phyloP scores from a whole-genome alignment of 257 asterid species.

The Ophiorrhiza pumila region DNA sequence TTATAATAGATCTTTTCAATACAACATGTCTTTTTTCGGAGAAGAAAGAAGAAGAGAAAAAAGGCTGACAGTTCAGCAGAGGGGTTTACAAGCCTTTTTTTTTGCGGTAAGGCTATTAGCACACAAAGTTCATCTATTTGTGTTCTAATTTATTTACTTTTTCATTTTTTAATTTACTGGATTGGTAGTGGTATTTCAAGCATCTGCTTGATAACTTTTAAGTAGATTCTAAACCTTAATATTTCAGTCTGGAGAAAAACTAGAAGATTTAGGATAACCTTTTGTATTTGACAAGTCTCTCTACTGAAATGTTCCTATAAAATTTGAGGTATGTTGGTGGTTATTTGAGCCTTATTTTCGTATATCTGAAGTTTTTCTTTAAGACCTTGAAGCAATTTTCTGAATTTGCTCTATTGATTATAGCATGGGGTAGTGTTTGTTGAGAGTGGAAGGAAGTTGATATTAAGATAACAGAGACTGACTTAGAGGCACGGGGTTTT shows the following conservation, averaged over 20 bases:
- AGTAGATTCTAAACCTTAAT: not conserved
- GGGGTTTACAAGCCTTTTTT: conserved; percentile 18
- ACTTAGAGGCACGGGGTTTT: not conserved
- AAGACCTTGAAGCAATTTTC: not conserved
- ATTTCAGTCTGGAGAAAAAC: not conserved
- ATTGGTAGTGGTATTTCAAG: not conserved
- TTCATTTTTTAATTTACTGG: not conserved
- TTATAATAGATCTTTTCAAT: conserved; percentile 26
- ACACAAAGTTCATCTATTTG: conserved; percentile 11
- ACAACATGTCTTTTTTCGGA: conserved; percentile 23
- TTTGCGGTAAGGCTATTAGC: conserved; percentile 21
- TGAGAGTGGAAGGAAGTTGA: not conserved
- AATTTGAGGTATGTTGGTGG: not conserved
- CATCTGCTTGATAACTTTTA: not conserved
- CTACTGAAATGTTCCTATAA: too few relatives aligned
- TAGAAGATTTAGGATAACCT: not conserved
- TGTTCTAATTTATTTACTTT: not conserved
- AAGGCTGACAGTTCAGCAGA: conserved; percentile 25
- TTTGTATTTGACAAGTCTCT: not conserved
- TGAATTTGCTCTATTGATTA: not conserved
- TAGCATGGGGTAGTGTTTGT: not conserved
- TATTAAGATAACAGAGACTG: too few relatives aligned
- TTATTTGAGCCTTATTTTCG: not conserved
- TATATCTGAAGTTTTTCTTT: not conserved
- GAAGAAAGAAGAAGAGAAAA: conserved; percentile 27